Evolutionary conservation across 257 asterid species (phyloP).

Genomic region (Mentha longifolia): DNA sequence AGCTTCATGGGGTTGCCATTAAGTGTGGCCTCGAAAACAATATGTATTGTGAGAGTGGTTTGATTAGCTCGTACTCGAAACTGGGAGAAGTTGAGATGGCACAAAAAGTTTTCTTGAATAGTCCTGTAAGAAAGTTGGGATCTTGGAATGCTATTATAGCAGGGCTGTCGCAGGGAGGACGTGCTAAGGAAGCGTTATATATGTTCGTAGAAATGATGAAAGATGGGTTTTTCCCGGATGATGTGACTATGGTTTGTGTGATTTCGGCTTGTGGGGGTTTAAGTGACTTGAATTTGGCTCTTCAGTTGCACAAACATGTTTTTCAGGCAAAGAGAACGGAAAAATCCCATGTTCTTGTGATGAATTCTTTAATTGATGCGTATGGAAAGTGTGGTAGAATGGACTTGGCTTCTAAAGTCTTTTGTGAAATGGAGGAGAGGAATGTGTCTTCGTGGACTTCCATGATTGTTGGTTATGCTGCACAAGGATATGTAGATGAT

Average conservation of each 20-base stretch:
- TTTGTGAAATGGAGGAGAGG: conserved; percentile 62
- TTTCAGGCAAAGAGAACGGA: conserved; percentile 51
- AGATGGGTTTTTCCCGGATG: conserved; percentile 68
- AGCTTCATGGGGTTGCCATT: conserved; percentile 56
- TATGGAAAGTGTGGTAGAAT: conserved; percentile 90
- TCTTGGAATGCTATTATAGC: conserved; percentile 89
- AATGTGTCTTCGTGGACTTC: conserved; percentile 93
- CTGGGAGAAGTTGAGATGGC: conserved; percentile 59
- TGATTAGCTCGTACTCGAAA: conserved; percentile 62
- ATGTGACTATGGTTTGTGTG: conserved; percentile 83
- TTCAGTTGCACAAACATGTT: conserved; percentile 79
- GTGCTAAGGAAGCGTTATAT: conserved; percentile 57
- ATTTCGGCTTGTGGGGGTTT: conserved; percentile 79
- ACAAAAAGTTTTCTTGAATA: conserved; percentile 60
- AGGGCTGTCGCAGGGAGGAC: conserved; percentile 82
- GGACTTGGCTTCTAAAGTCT: conserved; percentile 74
- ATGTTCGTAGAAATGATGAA: conserved; percentile 62
- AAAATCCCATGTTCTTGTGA: conserved; percentile 59
- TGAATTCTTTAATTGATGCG: conserved; percentile 84
- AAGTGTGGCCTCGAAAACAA: conserved; percentile 57
- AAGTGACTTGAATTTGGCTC: conserved; percentile 70
- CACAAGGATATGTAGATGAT: conserved; percentile 64
- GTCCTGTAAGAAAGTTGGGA: conserved; percentile 70
- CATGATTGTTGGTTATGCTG: conserved; percentile 85
- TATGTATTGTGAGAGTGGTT: conserved; percentile 80